These are phyloP conservation scores for Wickerhamiella alocasiicola DNA, from an alignment of 805 yeast genomes.

Conservation along the genomic window DNA sequence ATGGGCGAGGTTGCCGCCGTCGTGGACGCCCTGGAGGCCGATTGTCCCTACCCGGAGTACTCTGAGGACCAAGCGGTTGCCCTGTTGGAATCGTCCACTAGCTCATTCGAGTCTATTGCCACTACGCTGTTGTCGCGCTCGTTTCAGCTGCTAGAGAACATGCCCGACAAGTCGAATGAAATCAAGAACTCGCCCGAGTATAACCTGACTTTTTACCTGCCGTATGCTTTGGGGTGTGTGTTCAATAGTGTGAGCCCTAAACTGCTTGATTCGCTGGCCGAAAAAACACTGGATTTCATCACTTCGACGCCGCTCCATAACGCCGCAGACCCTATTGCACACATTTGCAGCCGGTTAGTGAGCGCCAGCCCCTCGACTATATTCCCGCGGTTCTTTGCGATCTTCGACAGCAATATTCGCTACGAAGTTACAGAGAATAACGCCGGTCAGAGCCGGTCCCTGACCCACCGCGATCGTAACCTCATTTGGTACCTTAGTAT, in stretches of 20 bases:
- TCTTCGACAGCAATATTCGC: constrained; percentile 41
- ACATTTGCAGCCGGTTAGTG: constrained; percentile 58
- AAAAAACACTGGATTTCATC: constrained; percentile 37
- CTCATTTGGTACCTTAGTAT: constrained; percentile 60
- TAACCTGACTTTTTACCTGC: constrained; percentile 31
- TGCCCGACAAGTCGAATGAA: constrained; percentile 47
- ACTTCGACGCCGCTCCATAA: constrained; percentile 44
- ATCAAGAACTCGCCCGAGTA: constrained; percentile 33
- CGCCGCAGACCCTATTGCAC: constrained; percentile 54
- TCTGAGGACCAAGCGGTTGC: constrained; percentile 34
- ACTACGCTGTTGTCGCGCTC: constrained; percentile 44
- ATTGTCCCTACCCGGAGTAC: constrained; percentile 16
- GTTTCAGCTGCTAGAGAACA: constrained; percentile 52
- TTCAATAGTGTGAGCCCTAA: constrained; percentile 25
- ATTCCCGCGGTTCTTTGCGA: constrained; percentile 34
- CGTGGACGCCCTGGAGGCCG: constrained; percentile 45
- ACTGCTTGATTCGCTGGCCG: constrained; percentile 22
- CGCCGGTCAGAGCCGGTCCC: constrained; percentile 62
- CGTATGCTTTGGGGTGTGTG: constrained; percentile 29
- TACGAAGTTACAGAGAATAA: constrained; percentile 63
- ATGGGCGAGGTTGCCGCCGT: constrained; percentile 46
- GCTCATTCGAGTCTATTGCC: constrained; percentile 52
- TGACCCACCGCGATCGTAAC: constrained; percentile 65
- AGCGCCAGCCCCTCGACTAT: constrained; percentile 45
- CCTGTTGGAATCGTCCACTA: constrained; percentile 62